Evolutionary conservation across 2,329 filamentous ascomycete species (phyloP).

Genomic region (Talaromyces sp.): DNA sequence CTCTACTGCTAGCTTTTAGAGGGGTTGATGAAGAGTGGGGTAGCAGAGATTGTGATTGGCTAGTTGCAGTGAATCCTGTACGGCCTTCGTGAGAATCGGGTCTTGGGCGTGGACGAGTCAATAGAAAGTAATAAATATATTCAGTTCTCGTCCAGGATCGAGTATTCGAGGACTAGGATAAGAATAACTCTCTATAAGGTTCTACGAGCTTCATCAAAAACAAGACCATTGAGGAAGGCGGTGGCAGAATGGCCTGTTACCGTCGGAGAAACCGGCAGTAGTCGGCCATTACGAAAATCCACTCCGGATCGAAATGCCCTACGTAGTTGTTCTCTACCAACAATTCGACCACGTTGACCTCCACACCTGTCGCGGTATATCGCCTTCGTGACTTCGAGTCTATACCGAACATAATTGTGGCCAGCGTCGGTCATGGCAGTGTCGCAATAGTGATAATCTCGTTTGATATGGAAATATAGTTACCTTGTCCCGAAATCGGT

Average conservation of each 20-base stretch:
- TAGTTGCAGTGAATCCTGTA: not conserved
- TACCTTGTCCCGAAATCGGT: slow-evolving; percentile 25
- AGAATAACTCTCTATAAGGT: not conserved
- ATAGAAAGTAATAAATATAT: not conserved
- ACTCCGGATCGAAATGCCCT: not conserved
- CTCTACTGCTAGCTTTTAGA: not conserved
- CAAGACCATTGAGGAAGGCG: not conserved
- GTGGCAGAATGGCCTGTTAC: slow-evolving; percentile 10
- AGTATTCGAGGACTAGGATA: not conserved
- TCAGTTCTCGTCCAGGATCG: not conserved
- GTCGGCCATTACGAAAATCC: slow-evolving; percentile 11
- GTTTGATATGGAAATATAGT: slow-evolving; percentile 33
- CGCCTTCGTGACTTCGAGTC: not conserved
- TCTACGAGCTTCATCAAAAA: slow-evolving; percentile 15
- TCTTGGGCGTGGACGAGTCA: not conserved
- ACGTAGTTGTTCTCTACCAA: not conserved
- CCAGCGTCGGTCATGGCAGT: slow-evolving; percentile 22
- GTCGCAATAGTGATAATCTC: slow-evolving; percentile 16
- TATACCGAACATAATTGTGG: not conserved
- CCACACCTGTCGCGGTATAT: not conserved
- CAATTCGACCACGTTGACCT: slow-evolving; percentile 3
- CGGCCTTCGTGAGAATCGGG: not conserved
- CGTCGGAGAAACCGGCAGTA: not conserved
- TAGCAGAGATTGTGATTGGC: not conserved
- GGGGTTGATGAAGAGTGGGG: slow-evolving; percentile 9